These are phyloP conservation scores for Porphyra umbilicalis DNA, from an alignment of 31 red algal species.

Conservation along the genomic window DNA sequence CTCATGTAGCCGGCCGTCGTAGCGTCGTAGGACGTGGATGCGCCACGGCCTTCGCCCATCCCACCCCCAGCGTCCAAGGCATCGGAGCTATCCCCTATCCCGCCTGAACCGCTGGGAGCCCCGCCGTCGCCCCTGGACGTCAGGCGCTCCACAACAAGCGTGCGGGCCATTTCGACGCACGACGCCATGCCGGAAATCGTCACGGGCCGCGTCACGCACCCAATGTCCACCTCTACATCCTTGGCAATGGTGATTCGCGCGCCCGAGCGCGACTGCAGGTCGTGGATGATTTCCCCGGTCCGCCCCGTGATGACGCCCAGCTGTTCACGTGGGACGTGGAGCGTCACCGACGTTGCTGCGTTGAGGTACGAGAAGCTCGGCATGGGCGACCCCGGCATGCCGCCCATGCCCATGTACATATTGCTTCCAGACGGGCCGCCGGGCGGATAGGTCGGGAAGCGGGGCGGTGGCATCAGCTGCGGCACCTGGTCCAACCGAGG, in stretches of 20 bases:
- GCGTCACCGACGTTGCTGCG: conserved; percentile 15
- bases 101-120: not conserved
- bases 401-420: conserved; percentile 2
- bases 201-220: conserved; percentile 34
- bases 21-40: not conserved
- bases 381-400: not conserved
- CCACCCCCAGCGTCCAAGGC: not conserved
- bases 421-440: conserved; percentile 4
- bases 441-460: not conserved
- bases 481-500: not conserved
- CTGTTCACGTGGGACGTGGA: conserved; percentile 60
- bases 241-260: conserved; percentile 55
- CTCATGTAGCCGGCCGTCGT: not conserved
- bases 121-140: not conserved
- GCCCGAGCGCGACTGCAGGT: conserved; percentile 46
- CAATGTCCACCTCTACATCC: conserved; percentile 18
- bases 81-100: not conserved
- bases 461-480: not conserved
- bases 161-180: conserved; percentile 32
- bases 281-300: conserved; percentile 49
- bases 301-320: conserved; percentile 65
- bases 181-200: conserved; percentile 34
- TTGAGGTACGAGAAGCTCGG: conserved; percentile 4
- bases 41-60: not conserved
- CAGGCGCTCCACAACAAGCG: conserved; percentile 16